Percentiles rank a stretch among this genome's conserved stretches.
Evolutionary conservation across 2,329 filamentous ascomycete species (phyloP).

Genomic region (Xenoacremonium recifei): DNA sequence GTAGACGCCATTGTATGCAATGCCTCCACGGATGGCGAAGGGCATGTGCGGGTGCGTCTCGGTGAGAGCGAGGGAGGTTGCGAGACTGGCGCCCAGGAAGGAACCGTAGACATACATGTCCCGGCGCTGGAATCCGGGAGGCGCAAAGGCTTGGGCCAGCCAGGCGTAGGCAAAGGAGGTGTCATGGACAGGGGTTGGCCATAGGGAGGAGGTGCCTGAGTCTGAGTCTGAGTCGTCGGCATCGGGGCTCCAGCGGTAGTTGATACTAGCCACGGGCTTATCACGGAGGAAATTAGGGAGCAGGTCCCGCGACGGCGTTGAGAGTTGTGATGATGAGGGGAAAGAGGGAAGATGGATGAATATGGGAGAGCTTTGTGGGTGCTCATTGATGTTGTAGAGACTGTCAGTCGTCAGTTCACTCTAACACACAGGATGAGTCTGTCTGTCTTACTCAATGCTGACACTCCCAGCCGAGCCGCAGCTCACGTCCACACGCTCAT

Average conservation of each 20-base stretch:
- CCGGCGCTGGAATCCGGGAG: slow-evolving; percentile 33
- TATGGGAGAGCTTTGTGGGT: slow-evolving; percentile 41
- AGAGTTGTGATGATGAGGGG: slow-evolving; percentile 24
- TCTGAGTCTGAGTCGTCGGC: neutral
- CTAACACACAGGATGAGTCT: neutral
- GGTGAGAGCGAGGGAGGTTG: slow-evolving; percentile 56
- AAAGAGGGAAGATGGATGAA: slow-evolving; percentile 56
- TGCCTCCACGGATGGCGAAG: slow-evolving; percentile 51
- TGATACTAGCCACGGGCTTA: slow-evolving; percentile 52
- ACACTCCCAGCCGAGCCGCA: slow-evolving; percentile 51
- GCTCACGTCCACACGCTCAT: slow-evolving; percentile 43
- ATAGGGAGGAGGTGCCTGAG: slow-evolving; percentile 31
- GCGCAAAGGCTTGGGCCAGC: slow-evolving; percentile 45
- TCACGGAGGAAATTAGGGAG: slow-evolving; percentile 42
- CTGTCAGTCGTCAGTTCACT: slow-evolving; percentile 34
- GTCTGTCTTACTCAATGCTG: slow-evolving; percentile 45
- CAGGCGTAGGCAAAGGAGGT: slow-evolving; percentile 52
- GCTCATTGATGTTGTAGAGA: slow-evolving; percentile 45
- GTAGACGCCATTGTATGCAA: slow-evolving; percentile 60
- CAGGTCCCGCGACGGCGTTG: slow-evolving; percentile 16
- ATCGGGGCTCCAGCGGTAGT: slow-evolving; percentile 54
- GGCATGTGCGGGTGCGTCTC: slow-evolving; percentile 44
- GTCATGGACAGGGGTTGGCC: slow-evolving; percentile 60
- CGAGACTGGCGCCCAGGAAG: slow-evolving; percentile 57
- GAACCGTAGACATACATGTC: slow-evolving; percentile 51